phyloP scores from a whole-genome alignment of 192 early-diverging fungal species.

The Gonapodya sp. region DNA sequence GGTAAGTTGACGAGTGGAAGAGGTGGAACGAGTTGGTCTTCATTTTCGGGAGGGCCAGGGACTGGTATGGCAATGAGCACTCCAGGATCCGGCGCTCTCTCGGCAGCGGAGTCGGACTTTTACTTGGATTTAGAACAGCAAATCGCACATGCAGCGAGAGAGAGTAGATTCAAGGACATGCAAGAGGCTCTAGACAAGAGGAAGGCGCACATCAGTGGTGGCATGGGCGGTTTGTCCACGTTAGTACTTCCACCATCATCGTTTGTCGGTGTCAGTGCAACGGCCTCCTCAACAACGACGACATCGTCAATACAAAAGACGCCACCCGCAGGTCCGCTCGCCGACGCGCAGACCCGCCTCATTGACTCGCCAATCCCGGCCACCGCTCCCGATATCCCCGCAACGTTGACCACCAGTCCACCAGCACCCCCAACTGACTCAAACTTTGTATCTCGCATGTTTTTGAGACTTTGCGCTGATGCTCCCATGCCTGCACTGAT shows the following conservation, averaged over 20 bases:
- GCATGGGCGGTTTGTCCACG: neutral
- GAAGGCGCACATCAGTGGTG: neutral
- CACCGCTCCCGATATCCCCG: neutral
- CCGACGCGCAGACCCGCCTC: neutral
- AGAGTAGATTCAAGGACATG: neutral
- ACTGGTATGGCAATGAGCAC: too few relatives aligned
- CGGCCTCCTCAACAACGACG: neutral
- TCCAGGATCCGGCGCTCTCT: too few relatives aligned
- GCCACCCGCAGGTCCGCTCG: too few relatives aligned
- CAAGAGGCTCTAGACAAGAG: neutral
- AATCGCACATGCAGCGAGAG: neutral
- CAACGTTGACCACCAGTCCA: neutral
- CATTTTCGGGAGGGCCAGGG: neutral
- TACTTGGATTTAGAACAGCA: neutral
- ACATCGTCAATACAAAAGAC: too few relatives aligned
- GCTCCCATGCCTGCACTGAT: conserved; percentile 36
- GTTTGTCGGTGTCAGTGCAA: neutral
- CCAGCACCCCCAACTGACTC: conserved; percentile 20
- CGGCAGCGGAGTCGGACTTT: neutral
- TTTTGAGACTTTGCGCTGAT: conserved; percentile 61
- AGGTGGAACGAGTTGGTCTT: neutral
- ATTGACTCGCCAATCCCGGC: neutral
- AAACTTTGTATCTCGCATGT: conserved; percentile 59
- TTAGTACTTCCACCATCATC: neutral
- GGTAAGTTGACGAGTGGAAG: neutral